Evolutionary conservation across 2,329 filamentous ascomycete species (phyloP), one percentile per base, ranked within the genome.

Genomic region (Fonsecaea multimorphosa): DNA sequence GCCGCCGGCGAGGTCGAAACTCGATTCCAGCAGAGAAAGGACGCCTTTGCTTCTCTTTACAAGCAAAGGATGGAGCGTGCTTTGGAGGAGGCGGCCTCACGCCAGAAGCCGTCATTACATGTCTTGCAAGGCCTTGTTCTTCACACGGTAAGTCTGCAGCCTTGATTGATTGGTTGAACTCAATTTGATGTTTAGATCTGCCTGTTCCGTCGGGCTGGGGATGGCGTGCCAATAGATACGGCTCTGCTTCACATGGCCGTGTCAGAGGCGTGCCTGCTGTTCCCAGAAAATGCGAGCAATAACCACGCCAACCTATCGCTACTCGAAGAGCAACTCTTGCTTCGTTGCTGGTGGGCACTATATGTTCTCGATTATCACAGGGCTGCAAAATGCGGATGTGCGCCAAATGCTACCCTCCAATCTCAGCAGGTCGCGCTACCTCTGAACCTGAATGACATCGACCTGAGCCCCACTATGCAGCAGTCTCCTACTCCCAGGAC

Each of bases 321-420:
- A 5, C 38, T 44, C 19, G 38, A 44, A 1, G 19, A 6, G n/a
- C 38, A 44, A 12, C 16, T 44, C 16, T 44, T 19, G 16, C 38
- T n/a, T 44, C 38, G 38, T 19, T 44, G 38, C n/a, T 44, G 38
- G 38, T 44, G 38, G 38, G n/a, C 38, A 19, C n/a, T 44, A 44
- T 44, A 44, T 19, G 38, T 19, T 22, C 38, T 44, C n/a, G 38
- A 44, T 19, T 44, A 19, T n/a, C 38, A 44, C 38, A 19, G 38
- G 16, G 38, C 38, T 7, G 16, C n/a, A 8, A 44, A 44, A 44
- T 12, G n/a, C 38, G 38, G 38, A 16, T 19, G n/a, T 19, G 16
- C 16, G 7, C 38, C 38, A 44, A 44, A 16, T 9, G 14, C 38
- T 9, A 44, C 7, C n/a, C n/a, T 44, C 16, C 38, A 9, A 4